phyloP scores from a whole-genome alignment of 345 rosid species.

The Populus ilicifolia region DNA sequence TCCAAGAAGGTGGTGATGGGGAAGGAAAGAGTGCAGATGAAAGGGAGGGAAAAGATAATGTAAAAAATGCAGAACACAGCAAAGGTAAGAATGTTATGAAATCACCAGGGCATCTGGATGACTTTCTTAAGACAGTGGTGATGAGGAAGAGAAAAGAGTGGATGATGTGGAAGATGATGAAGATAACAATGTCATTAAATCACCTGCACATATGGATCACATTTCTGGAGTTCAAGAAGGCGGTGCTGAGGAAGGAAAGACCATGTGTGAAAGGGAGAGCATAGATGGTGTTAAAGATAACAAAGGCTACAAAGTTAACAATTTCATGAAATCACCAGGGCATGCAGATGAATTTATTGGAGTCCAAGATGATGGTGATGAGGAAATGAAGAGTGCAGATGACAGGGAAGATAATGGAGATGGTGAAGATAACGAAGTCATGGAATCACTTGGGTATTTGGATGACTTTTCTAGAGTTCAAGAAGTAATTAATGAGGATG shows the following conservation, averaged over 20 bases:
- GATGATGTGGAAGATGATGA: too few species aligned
- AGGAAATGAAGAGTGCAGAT: neutral
- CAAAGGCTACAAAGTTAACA: neutral
- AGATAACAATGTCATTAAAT: too few species aligned
- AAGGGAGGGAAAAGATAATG: too few species aligned
- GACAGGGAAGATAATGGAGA: slow-evolving; percentile 4
- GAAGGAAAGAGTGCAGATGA: too few species aligned
- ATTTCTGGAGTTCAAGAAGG: too few species aligned
- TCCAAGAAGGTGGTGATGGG: too few species aligned
- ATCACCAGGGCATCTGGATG: neutral
- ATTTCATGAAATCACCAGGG: too few species aligned
- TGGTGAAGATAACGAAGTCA: neutral
- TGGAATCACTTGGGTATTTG: neutral
- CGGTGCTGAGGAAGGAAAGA: too few species aligned
- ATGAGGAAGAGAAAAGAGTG: neutral
- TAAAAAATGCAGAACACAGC: too few species aligned
- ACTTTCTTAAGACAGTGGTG: neutral
- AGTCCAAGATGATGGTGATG: neutral
- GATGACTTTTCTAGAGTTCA: neutral
- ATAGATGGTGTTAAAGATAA: neutral
- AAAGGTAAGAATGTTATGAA: too few species aligned
- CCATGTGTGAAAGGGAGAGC: neutral
- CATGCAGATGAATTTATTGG: too few species aligned
- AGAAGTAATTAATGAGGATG: neutral
- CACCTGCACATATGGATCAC: too few species aligned